Percentiles rank a stretch among this genome's conserved stretches.
Conservation (phyloP, 2,329 filamentous ascomycete genomes). For the Fusarium lyarnte region DNA sequence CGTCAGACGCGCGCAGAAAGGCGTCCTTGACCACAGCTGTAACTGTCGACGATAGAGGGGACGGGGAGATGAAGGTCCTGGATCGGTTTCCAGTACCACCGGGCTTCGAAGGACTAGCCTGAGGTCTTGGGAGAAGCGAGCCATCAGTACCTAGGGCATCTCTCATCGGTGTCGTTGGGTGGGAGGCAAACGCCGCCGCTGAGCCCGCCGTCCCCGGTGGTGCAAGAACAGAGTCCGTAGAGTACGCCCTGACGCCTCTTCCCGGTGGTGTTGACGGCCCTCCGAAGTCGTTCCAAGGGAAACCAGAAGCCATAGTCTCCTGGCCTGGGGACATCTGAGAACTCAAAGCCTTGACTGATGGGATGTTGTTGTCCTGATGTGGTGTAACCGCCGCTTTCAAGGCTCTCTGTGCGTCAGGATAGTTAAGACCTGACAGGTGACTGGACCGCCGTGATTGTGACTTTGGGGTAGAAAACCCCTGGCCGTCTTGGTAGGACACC, state of each 20-base stretch:
- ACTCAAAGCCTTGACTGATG: slow-evolving; percentile 49
- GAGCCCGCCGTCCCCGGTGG: slow-evolving; percentile 16
- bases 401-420: slow-evolving; percentile 52
- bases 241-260: slow-evolving; percentile 51
- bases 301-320: slow-evolving; percentile 54
- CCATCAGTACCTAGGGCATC: slow-evolving; percentile 44
- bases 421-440: slow-evolving; percentile 57
- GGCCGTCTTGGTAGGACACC: slow-evolving; percentile 27
- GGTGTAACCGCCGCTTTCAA: slow-evolving; percentile 41
- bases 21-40: slow-evolving; percentile 67
- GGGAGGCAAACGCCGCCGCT: slow-evolving; percentile 42
- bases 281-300: slow-evolving; percentile 55
- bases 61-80: slow-evolving; percentile 66
- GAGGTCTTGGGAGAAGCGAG: slow-evolving; percentile 43
- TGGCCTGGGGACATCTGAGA: slow-evolving; percentile 47
- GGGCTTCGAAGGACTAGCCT: slow-evolving; percentile 44
- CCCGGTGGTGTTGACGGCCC: slow-evolving; percentile 45
- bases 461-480: slow-evolving; percentile 37
- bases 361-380: slow-evolving; percentile 50
- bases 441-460: slow-evolving; percentile 60
- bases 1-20: slow-evolving; percentile 58
- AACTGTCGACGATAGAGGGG: slow-evolving; percentile 68
- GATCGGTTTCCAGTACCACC: slow-evolving; percentile 43
- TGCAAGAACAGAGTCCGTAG: slow-evolving; percentile 49
- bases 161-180: slow-evolving; percentile 47